Percentiles rank a stretch among this genome's conserved stretches.
These are phyloP conservation scores for Aspergillus brunneoviolaceus DNA, from an alignment of 2,329 filamentous ascomycete genomes.

Conservation along the genomic window DNA sequence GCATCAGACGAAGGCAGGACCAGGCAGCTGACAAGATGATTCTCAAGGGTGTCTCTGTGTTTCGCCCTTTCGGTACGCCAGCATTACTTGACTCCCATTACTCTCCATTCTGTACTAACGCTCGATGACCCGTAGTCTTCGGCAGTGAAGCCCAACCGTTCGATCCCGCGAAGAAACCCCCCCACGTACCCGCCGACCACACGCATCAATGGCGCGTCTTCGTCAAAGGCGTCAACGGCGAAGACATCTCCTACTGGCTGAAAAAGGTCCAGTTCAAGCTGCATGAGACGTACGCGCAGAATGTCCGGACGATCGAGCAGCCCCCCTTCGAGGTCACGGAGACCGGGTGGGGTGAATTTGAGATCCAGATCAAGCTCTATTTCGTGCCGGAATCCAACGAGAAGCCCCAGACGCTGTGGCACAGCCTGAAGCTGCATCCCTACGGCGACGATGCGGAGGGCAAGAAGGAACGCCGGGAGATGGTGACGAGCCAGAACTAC, in stretches of 20 bases:
- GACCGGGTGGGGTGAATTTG: conserved; percentile 98
- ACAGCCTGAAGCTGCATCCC: conserved; percentile 85
- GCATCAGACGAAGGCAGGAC: neutral
- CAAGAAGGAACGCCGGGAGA: conserved; percentile 62
- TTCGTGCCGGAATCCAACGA: conserved; percentile 85
- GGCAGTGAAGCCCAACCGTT: conserved; percentile 78
- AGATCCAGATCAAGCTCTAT: conserved; percentile 92
- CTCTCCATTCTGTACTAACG: neutral
- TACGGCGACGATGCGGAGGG: conserved; percentile 78
- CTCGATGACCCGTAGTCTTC: conserved; percentile 56
- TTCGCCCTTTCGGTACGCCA: conserved; percentile 47
- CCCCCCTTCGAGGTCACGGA: conserved; percentile 82
- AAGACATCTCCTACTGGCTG: conserved; percentile 92
- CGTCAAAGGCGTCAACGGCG: conserved; percentile 83
- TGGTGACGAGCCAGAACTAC: conserved; percentile 77
- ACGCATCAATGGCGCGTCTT: conserved; percentile 97
- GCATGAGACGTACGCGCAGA: conserved; percentile 93
- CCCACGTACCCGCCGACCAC: conserved; percentile 79
- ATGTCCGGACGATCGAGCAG: conserved; percentile 78
- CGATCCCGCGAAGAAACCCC: conserved; percentile 72
- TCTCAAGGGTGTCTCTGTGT: conserved; percentile 45
- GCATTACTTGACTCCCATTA: too few species aligned
- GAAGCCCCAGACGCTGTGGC: conserved; percentile 94
- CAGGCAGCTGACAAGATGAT: conserved; percentile 21
- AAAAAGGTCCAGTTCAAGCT: conserved; percentile 98